Evolutionary conservation across 495 filamentous ascomycete species (phyloP), one percentile per base, ranked within the genome.

Genomic region (Aspergillus conjunctus): DNA sequence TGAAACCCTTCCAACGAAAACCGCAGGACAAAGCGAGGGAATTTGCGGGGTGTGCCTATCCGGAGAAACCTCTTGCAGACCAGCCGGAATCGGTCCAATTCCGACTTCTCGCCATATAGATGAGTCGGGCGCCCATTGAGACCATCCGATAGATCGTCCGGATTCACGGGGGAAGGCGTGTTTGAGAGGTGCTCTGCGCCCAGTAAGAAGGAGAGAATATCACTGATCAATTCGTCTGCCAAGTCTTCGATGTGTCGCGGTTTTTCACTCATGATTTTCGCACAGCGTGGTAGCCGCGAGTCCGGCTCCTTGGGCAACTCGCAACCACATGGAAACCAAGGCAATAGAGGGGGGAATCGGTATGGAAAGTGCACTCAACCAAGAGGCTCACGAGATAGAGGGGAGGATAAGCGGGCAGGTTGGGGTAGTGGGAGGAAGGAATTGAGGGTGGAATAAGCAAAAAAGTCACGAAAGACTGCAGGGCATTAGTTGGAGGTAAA

Each of bases 61-160:
- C 82, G 82, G 58, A 81, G 79, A 73, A 90, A 90, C 31, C 83
- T 73, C 57, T 71, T 79, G 71, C 86, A 89, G 10, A 85, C 79
- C 14, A 86, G 78, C 63, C 88, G 72, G 67, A 88, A 86, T 52
- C 71, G 70, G 61, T 76, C 73, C 26, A 81, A 64, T 46, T 80
- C 77, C 2, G 69, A 70, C 30, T 54, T 54, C 58, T 80, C 77
- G 20, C 72, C 75, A 48, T 65, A 62, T 20, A 51, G 50, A 56
- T 58, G 58, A n/a, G 45, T 18, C 7, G 59, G 51, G 26, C 33
- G 46, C 14, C 44, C 59, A 56, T 62, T 61, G 33, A 63, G 48
- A 21, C 37, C 41, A 50, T 21, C 30, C 33, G 53, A 44, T 15
- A 22, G 48, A 17, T 32, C 58, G 17, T 53, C 55, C 45, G 18